These are phyloP conservation scores for Phytophthora sojae DNA, from an alignment of 352 stramenopile species.

Conservation along the genomic window DNA sequence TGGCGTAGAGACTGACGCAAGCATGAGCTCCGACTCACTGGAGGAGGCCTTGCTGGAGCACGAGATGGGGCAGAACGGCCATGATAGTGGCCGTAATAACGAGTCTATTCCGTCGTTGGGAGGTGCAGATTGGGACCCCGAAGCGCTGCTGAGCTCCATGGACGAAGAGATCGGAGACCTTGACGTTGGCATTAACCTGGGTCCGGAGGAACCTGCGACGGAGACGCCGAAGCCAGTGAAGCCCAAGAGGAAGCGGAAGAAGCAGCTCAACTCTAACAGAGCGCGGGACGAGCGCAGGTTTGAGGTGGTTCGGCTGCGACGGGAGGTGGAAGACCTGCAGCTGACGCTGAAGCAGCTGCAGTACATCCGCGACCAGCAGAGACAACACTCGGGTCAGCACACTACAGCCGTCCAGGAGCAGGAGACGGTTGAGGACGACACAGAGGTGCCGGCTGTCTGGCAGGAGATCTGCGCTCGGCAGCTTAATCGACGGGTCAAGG, in stretches of 20 bases:
- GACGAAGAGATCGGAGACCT: slow-evolving; percentile 23
- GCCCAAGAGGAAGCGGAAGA: slow-evolving; percentile 22
- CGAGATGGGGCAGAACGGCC: not conserved
- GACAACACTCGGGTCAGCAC: no score
- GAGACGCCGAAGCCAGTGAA: not conserved
- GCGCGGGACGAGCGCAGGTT: slow-evolving; percentile 35
- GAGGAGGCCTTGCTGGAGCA: slow-evolving; percentile 23
- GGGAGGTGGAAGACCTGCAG: slow-evolving; percentile 26
- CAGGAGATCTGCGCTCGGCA: slow-evolving; percentile 37
- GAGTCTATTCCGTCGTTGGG: not conserved
- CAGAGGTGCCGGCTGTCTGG: slow-evolving; percentile 30
- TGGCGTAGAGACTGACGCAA: not conserved
- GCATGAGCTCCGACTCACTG: slow-evolving; percentile 24
- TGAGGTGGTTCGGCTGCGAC: slow-evolving; percentile 28
- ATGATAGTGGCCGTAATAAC: not conserved
- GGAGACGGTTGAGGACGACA: not conserved
- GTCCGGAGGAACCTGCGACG: not conserved
- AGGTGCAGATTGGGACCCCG: slow-evolving; percentile 10
- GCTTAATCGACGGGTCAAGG: slow-evolving; percentile 23
- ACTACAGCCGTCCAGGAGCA: not conserved
- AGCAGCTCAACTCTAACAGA: slow-evolving; percentile 34
- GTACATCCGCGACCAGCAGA: slow-evolving; percentile 11
- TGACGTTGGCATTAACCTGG: slow-evolving; percentile 4
- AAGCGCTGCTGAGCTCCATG: slow-evolving; percentile 20
- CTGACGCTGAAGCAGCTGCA: slow-evolving; percentile 27